Base-by-base conservation (phyloP, 1,284 basidiomycete genomes). In the Apiotrichum gamsii region DNA sequence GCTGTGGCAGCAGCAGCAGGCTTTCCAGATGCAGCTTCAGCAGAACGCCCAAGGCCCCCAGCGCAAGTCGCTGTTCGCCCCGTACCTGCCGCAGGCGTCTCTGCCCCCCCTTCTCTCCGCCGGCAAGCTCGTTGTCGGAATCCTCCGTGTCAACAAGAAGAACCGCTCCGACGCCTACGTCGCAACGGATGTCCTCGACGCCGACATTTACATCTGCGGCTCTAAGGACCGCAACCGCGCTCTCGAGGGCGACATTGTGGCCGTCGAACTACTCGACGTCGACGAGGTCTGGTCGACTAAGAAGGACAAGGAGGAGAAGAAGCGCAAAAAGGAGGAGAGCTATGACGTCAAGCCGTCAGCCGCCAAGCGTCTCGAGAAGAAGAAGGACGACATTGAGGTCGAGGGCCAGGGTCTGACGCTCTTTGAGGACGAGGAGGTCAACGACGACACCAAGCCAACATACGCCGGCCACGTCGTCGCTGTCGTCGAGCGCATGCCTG, bases 261-360 rank as follows among this genome's bases (percentile, higher is more conserved):
- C 95, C 21, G 90, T 99, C 31, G 95, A 99, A 72, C 81, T 99
- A 36, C 80, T 99, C 50, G 94, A 99, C 59, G 94, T 94, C 20
- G 90, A 95, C 64, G 91, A 95, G 73, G 94, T 98, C 8, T 97
- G 95, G 95, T 84, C 85, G 25, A 95, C 93, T 14, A 99, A 99
- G 79, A 97, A 97, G 76, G 95, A 98, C 76, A 99, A 99, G 76
- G 94, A 98, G 72, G 95, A 98, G 77, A 99, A 99, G 82, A 96
- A 96, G 78, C 81, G 90, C 65, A 95, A 95, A 75, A 99, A 99
- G 80, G 95, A 99, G 75, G 95, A 99, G 75, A 87, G 87, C 0
- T 95, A 90, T 69, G 74, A 76, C 40, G 64, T 83, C 47, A 88
- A 85, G 70, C 80, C 82, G 11, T 78, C 76, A 42, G 78, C 78